A percentile compares a stretch with the other conserved stretches of the same genome.
These are phyloP conservation scores for Pseudoperonospora humuli DNA, from an alignment of 352 stramenopile genomes.

Conservation along the genomic window DNA sequence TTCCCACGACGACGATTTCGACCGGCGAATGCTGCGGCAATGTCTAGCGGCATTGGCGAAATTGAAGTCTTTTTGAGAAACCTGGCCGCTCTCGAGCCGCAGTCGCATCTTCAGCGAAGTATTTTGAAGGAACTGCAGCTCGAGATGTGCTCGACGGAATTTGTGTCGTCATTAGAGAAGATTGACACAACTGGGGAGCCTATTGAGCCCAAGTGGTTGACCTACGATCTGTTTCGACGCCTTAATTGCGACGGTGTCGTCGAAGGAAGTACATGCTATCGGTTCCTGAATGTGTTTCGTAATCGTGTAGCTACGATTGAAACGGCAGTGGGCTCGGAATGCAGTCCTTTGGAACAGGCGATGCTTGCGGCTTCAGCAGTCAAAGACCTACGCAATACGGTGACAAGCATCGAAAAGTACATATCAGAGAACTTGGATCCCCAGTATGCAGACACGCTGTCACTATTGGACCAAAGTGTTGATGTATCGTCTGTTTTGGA, in stretches of 20 bases:
- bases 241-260: slow-evolving; percentile 57
- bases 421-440: slow-evolving; percentile 53
- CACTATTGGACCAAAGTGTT: slow-evolving; percentile 49
- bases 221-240: slow-evolving; percentile 64
- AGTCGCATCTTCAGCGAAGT: slow-evolving; percentile 41
- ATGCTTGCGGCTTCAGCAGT: slow-evolving; percentile 46
- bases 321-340: slow-evolving; percentile 44
- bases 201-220: slow-evolving; percentile 67
- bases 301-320: slow-evolving; percentile 64
- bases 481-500: slow-evolving; percentile 47
- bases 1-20: slow-evolving; percentile 61
- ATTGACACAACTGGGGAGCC: slow-evolving; percentile 62
- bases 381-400: slow-evolving; percentile 51
- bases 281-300: slow-evolving; percentile 65
- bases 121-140: slow-evolving; percentile 61
- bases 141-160: slow-evolving; percentile 67
- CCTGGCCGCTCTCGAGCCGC: slow-evolving; percentile 54
- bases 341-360: slow-evolving; percentile 45
- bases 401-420: slow-evolving; percentile 76
- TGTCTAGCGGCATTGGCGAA: slow-evolving; percentile 42
- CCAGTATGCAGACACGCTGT: slow-evolving; percentile 61
- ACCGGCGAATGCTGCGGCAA: slow-evolving; percentile 32
- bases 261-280: slow-evolving; percentile 71
- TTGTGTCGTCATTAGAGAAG: slow-evolving; percentile 65
- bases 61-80: slow-evolving; percentile 75